Evolutionary conservation across 2,329 filamentous ascomycete genomes (phyloP).

Genomic region (Claviceps monticola): DNA sequence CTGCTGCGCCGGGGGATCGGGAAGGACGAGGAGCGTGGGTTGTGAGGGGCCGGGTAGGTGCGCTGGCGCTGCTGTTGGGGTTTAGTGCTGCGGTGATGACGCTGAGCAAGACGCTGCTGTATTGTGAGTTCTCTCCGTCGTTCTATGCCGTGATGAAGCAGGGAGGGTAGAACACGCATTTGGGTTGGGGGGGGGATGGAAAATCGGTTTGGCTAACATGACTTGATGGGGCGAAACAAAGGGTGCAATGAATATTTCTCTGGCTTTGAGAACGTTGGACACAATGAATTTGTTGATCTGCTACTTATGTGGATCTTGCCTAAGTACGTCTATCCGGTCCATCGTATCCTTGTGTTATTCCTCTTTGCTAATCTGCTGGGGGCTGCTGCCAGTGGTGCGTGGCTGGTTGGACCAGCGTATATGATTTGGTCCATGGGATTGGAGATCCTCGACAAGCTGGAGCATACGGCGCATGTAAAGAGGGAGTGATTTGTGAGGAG

Average conservation of each 20-base stretch:
- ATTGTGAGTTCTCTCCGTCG: conserved; percentile 30
- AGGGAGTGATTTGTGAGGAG: conserved; percentile 18
- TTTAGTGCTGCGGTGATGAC: conserved; percentile 46
- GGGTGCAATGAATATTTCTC: conserved; percentile 44
- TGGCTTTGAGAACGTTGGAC: conserved; percentile 41
- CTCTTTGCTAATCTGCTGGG: neutral
- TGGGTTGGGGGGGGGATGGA: no score
- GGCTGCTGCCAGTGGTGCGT: conserved; percentile 36
- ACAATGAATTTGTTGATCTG: conserved; percentile 33
- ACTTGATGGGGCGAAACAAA: conserved; percentile 11
- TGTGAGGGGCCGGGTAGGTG: conserved; percentile 29
- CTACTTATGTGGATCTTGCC: conserved; percentile 43
- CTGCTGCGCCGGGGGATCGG: no score
- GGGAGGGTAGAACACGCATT: no score
- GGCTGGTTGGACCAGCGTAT: conserved; percentile 39
- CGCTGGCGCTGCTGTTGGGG: conserved; percentile 30
- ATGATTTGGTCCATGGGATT: conserved; percentile 35
- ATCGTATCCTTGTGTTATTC: neutral
- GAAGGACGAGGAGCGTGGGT: conserved; percentile 7
- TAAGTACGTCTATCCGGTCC: conserved; percentile 30
- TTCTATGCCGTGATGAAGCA: neutral
- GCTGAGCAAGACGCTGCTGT: conserved; percentile 46
- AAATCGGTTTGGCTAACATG: no score
- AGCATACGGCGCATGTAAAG: conserved; percentile 25
- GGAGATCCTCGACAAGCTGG: conserved; percentile 34